A percentile compares a stretch with the other conserved stretches of the same genome.
Evolutionary conservation across 2,329 filamentous ascomycete species (phyloP).

Genomic region (Xylariales sp.): DNA sequence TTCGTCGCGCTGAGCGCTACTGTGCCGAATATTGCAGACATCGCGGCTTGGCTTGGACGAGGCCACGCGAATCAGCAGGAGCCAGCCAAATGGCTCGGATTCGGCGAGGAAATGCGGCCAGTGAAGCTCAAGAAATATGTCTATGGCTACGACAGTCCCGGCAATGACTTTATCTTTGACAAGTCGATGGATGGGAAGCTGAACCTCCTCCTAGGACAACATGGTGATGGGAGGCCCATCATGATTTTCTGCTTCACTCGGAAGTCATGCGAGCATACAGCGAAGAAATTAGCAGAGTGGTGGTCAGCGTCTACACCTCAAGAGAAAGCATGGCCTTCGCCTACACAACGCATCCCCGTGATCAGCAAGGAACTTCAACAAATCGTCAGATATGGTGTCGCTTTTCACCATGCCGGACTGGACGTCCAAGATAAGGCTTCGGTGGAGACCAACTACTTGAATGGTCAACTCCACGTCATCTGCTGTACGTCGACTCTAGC

Average conservation of each 20-base stretch:
- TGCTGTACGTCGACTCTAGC: conserved; percentile 85
- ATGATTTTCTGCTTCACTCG: conserved; percentile 81
- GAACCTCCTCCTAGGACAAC: conserved; percentile 59
- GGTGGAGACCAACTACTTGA: conserved; percentile 64
- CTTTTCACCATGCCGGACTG: conserved; percentile 79
- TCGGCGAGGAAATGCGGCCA: conserved; percentile 76
- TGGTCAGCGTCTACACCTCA: conserved; percentile 50
- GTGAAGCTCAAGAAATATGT: conserved; percentile 74
- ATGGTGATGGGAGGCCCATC: conserved; percentile 68
- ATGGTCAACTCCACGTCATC: conserved; percentile 71
- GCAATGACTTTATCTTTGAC: conserved; percentile 76
- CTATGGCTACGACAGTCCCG: conserved; percentile 59
- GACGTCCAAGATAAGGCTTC: conserved; percentile 56
- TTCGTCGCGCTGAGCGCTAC: conserved; percentile 82
- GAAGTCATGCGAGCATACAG: conserved; percentile 64
- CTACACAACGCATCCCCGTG: conserved; percentile 46
- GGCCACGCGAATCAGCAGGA: conserved; percentile 53
- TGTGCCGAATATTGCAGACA: conserved; percentile 75
- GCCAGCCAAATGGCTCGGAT: conserved; percentile 63
- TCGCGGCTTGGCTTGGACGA: conserved; percentile 74
- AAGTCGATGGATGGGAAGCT: conserved; percentile 63
- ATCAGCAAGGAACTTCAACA: conserved; percentile 55
- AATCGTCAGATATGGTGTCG: conserved; percentile 53
- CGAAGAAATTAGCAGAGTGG: conserved; percentile 60
- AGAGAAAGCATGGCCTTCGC: conserved; percentile 60